Base-by-base conservation (phyloP, 1,284 basidiomycete species). In the Ustilago xerochloae region DNA sequence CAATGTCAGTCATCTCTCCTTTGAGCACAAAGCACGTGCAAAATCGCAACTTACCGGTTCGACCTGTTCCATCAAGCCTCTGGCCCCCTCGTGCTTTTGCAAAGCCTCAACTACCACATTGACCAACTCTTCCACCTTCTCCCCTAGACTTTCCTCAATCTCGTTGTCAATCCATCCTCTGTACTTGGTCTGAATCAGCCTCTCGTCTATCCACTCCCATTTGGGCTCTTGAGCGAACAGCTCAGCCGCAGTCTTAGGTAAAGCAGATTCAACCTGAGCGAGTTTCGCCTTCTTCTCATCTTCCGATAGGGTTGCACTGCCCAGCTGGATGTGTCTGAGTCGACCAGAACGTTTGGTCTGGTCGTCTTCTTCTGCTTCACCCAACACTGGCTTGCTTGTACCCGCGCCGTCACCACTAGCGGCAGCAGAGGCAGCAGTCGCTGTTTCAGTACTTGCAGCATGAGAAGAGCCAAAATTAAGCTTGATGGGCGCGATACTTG, bases 121-220 rank as follows among this genome's bases (percentile, higher is more conserved):
- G 16, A 75, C 71, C 36, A 83, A 57, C 43, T 83, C 81, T 4
- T 75, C 73, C 6, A 81, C 81, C 30, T 66, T 60, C 56, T 81
- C 81, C 15, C 81, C 81, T 4, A 83, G 39, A 39, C 74, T 79
- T 18, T 77, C 79, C 18, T 69, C 75, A 46, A 83, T 82, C 58
- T 73, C 68, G 6, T 47, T 48, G 53, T 82, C 80, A 15, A 58
- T 63, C 57, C 77, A 73, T 9, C 52, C 43, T 16, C 49, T 35
- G 29, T 79, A 82, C 47, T 66, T 69, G 48, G 5, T 38, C 45
- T 67, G 65, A 15, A 79, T 64, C 26, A 65, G 35, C 4, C 28
- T 22, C 55, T 77, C 76, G 22, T 79, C 75, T 15, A 83, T 36
- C 20, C 45, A 65, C 16, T 78, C 73, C 81, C 81, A 83, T 13